Percentiles rank a stretch among this genome's conserved stretches.
These are phyloP conservation scores for Solanum neorickii DNA, from an alignment of 257 asterid species.

Conservation along the genomic window DNA sequence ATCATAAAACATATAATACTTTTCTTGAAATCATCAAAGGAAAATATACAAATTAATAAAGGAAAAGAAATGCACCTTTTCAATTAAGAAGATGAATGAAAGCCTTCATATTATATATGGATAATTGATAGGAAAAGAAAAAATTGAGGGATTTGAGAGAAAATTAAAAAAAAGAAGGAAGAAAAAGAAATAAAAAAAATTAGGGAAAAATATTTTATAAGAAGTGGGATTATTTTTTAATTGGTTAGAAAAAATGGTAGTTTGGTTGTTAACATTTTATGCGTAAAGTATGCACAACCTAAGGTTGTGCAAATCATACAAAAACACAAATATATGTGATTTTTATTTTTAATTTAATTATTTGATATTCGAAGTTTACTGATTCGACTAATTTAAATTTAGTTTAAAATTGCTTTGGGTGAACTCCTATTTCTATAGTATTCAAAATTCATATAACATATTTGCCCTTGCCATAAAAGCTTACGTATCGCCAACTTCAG, in stretches of 20 bases:
- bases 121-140: not conserved
- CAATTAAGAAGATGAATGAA: not conserved
- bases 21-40: not conserved
- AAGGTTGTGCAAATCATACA: not conserved
- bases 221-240: not conserved
- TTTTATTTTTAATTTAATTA: not conserved
- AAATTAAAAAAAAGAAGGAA: not conserved
- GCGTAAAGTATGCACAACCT: not conserved
- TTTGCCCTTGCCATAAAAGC: not conserved
- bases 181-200: not conserved
- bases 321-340: not conserved
- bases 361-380: not conserved
- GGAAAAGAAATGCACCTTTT: not conserved
- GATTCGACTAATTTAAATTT: not conserved
- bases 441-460: not conserved
- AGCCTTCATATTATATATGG: not conserved
- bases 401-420: not conserved
- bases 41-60: not conserved
- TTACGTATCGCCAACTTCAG: too few relatives aligned
- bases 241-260: not conserved
- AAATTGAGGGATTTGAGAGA: not conserved
- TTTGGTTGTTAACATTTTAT: not conserved
- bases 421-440: too few relatives aligned
- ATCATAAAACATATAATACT: not conserved
- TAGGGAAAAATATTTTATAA: not conserved